Conservation (phyloP, 129 eudicot genomes). For the Tagetes erecta region DNA sequence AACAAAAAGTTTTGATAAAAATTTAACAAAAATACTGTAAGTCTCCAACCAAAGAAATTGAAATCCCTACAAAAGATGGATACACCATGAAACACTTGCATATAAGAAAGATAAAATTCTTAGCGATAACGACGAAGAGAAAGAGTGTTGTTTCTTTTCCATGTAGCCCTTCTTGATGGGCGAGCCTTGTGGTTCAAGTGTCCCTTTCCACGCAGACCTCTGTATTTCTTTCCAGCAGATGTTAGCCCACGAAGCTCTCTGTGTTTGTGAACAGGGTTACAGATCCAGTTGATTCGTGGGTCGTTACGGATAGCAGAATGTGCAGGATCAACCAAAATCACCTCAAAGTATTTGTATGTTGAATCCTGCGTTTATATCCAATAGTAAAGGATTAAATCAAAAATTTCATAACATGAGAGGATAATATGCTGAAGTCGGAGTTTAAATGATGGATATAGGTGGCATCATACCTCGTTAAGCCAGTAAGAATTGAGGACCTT, state of each 20-base stretch:
- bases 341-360: constrained; percentile 76
- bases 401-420: not conserved
- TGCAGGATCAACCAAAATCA: constrained; percentile 72
- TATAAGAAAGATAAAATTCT: not conserved
- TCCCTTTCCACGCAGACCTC: constrained; percentile 81
- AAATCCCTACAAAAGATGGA: constrained; percentile 19
- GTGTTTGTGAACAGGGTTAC: constrained; percentile 72
- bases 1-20: constrained; percentile 5
- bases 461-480: constrained; percentile 55
- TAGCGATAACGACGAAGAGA: constrained; percentile 76
- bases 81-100: constrained; percentile 16
- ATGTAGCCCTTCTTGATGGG: constrained; percentile 79
- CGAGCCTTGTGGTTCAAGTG: constrained; percentile 74
- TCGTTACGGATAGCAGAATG: constrained; percentile 65
- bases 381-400: not conserved
- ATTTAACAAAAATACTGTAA: not conserved
- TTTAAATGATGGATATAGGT: not conserved
- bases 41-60: constrained; percentile 2
- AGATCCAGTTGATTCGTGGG: constrained; percentile 80
- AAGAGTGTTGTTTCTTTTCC: constrained; percentile 89
- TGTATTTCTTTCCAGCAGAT: constrained; percentile 83
- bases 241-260: constrained; percentile 85
- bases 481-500: constrained; percentile 74
- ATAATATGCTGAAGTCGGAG: not conserved
- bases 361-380: constrained; percentile 51